Conservation (phyloP, 306 rosid genomes). For the Malus orientalis region DNA sequence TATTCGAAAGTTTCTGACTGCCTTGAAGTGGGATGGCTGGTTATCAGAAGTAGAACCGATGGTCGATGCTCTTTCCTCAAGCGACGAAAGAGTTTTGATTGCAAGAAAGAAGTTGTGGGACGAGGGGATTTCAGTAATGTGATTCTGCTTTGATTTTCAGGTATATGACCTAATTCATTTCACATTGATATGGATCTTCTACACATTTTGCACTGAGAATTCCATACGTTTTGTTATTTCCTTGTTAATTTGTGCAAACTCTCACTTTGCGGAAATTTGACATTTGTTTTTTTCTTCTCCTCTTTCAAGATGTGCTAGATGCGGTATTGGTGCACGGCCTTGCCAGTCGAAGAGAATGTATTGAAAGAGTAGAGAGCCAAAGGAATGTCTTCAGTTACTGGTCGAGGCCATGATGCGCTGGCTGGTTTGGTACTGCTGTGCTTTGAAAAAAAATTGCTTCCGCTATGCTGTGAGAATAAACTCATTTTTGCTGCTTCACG, state of each 20-base stretch:
- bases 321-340: not conserved
- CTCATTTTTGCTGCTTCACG: no score
- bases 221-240: not conserved
- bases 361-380: not conserved
- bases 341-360: not conserved
- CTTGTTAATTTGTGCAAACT: not conserved
- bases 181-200: no score
- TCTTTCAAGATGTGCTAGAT: not conserved
- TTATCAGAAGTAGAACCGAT: constrained; percentile 49
- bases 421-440: no score
- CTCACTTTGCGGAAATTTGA: not conserved
- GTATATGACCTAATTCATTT: constrained; percentile 3
- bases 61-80: constrained; percentile 37
- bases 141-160: constrained; percentile 15
- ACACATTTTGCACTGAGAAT: not conserved
- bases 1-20: constrained; percentile 35
- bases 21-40: constrained; percentile 59
- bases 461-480: no score
- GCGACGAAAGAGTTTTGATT: constrained; percentile 51
- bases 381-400: not conserved
- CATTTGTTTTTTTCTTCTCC: not conserved
- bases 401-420: not conserved
- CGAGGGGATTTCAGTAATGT: constrained; percentile 6
- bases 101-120: constrained; percentile 50
- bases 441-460: no score